Conservation (phyloP, 495 filamentous ascomycete species). For the Neurospora cerealis region DNA sequence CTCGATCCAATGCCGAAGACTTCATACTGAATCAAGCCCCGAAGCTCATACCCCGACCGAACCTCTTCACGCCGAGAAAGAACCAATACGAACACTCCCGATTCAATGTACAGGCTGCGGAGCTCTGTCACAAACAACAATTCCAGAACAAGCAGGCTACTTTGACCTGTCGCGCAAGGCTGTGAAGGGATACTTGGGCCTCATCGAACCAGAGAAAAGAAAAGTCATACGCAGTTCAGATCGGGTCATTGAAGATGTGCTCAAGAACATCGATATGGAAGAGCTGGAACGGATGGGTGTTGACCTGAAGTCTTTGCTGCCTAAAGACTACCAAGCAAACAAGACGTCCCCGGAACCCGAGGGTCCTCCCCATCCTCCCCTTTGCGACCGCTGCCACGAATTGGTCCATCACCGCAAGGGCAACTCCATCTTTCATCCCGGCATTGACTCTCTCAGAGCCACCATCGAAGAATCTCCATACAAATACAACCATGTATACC, state of each 20-base stretch:
- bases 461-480: conserved; percentile 81
- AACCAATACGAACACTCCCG: conserved; percentile 35
- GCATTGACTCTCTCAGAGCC: conserved; percentile 62
- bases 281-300: conserved; percentile 34
- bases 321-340: not conserved
- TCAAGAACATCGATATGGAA: conserved; percentile 28
- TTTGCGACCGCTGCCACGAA: conserved; percentile 83
- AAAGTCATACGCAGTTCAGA: conserved; percentile 18
- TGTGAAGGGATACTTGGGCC: conserved; percentile 35
- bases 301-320: conserved; percentile 22
- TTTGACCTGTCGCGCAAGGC: conserved; percentile 51
- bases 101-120: conserved; percentile 78
- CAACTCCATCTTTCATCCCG: conserved; percentile 62
- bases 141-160: conserved; percentile 65
- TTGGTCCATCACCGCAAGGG: conserved; percentile 65
- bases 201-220: conserved; percentile 7
- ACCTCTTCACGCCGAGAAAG: not conserved
- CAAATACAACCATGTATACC: conserved; percentile 86
- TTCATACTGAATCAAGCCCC: conserved; percentile 18
- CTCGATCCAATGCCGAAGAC: conserved; percentile 14
- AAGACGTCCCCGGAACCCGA: conserved; percentile 1
- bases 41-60: not conserved
- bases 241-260: conserved; percentile 29
- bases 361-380: conserved; percentile 20
- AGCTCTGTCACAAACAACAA: conserved; percentile 63